phyloP scores from a whole-genome alignment of 2,329 filamentous ascomycete species.

The Penicillium sp. region DNA sequence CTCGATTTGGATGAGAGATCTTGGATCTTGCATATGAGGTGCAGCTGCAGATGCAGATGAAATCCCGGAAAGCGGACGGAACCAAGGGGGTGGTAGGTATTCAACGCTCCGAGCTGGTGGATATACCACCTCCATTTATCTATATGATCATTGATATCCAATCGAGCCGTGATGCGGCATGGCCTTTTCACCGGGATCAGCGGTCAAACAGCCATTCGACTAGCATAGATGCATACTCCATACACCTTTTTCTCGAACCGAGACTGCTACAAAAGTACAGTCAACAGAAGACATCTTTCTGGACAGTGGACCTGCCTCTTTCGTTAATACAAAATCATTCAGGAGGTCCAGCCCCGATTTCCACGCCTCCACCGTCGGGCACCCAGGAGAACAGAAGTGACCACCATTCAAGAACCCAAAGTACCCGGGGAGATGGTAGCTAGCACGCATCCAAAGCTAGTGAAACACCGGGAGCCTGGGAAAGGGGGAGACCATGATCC shows the following conservation, averaged over 20 bases:
- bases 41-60: conserved; percentile 13
- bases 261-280: background rate
- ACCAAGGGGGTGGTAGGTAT: conserved; percentile 1
- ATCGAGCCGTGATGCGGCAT: background rate
- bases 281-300: background rate
- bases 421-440: conserved; percentile 9
- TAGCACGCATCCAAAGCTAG: conserved; percentile 3
- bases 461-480: conserved; percentile 10
- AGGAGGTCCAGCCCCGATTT: background rate
- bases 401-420: background rate
- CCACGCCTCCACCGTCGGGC: background rate
- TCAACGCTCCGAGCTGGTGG: background rate
- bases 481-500: conserved; percentile 6
- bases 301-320: background rate
- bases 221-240: background rate
- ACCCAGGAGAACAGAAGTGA: background rate
- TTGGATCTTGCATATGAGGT: conserved; percentile 19
- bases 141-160: background rate
- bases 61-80: conserved; percentile 9
- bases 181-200: background rate
- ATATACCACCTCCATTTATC: background rate
- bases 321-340: background rate
- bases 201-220: background rate
- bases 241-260: background rate
- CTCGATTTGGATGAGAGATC: conserved; percentile 10